These are phyloP conservation scores for Sordariomycetes sp. DNA, from an alignment of 2,329 filamentous ascomycete species.

Conservation along the genomic window DNA sequence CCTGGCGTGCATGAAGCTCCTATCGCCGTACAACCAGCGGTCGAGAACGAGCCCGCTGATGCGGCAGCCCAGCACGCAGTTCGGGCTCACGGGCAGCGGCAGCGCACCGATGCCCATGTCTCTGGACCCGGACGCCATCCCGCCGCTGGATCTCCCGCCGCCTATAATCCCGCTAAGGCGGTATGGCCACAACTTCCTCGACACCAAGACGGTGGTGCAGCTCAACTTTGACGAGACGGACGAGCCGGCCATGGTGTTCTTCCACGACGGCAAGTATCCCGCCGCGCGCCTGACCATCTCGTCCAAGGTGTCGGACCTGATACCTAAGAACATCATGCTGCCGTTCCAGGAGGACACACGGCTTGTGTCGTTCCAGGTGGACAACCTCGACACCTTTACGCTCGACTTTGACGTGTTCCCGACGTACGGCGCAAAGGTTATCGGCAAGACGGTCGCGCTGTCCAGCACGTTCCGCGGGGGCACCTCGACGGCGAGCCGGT, in stretches of 20 bases:
- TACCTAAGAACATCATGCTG: constrained; percentile 88
- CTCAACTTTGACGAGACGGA: constrained; percentile 73
- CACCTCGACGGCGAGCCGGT: constrained; percentile 62
- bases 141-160: constrained; percentile 79
- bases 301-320: constrained; percentile 88
- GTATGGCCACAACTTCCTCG: constrained; percentile 96
- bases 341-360: constrained; percentile 94
- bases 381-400: constrained; percentile 82
- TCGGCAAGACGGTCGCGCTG: constrained; percentile 86
- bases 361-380: constrained; percentile 88
- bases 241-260: constrained; percentile 77
- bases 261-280: constrained; percentile 92
- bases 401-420: constrained; percentile 97
- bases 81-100: constrained; percentile 32
- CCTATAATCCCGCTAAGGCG: constrained; percentile 89
- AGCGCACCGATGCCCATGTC: constrained; percentile 46
- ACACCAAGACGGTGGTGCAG: constrained; percentile 92
- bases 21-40: constrained; percentile 46
- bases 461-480: constrained; percentile 73
- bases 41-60: constrained; percentile 28
- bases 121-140: constrained; percentile 77
- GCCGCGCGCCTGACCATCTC: constrained; percentile 91
- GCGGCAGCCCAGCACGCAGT: constrained; percentile 21
- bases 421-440: constrained; percentile 93
- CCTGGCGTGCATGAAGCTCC: constrained; percentile 81